Evolutionary conservation across 225 moss, liverwort and hornwort genomes (phyloP).

Genomic region (Antitrichia curtipendula): DNA sequence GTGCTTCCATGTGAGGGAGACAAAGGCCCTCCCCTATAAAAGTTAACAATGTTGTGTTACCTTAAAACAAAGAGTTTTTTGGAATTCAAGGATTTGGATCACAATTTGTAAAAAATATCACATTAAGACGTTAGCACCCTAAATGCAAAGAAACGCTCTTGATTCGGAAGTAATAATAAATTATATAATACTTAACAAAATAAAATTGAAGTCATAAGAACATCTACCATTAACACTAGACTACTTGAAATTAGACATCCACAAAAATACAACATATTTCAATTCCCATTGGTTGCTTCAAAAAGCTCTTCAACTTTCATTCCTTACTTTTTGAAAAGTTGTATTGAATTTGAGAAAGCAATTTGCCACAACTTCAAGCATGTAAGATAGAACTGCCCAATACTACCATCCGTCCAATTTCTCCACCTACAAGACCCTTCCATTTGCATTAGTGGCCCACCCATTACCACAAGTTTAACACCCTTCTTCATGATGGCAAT

Average conservation of each 20-base stretch:
- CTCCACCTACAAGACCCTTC: too few relatives aligned
- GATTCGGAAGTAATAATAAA: too few relatives aligned
- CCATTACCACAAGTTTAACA: too few relatives aligned
- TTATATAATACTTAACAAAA: neutral
- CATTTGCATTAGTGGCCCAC: too few relatives aligned
- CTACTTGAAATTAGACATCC: fast-evolving
- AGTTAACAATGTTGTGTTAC: fast-evolving
- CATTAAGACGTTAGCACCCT: neutral
- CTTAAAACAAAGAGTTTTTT: neutral
- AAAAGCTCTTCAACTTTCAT: neutral
- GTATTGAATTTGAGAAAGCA: neutral
- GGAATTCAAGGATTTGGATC: neutral
- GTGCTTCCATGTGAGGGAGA: fast-evolving
- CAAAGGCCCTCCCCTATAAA: neutral
- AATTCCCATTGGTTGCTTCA: neutral
- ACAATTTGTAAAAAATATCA: neutral
- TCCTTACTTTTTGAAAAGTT: neutral
- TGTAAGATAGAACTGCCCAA: too few relatives aligned
- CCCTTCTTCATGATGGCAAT: too few relatives aligned
- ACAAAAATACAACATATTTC: neutral
- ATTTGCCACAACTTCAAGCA: neutral
- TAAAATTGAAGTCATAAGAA: neutral
- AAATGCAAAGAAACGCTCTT: neutral
- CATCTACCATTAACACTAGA: neutral
- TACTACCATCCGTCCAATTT: too few relatives aligned